phyloP scores from a whole-genome alignment of 805 yeast species.

The Kuraishia borneana region DNA sequence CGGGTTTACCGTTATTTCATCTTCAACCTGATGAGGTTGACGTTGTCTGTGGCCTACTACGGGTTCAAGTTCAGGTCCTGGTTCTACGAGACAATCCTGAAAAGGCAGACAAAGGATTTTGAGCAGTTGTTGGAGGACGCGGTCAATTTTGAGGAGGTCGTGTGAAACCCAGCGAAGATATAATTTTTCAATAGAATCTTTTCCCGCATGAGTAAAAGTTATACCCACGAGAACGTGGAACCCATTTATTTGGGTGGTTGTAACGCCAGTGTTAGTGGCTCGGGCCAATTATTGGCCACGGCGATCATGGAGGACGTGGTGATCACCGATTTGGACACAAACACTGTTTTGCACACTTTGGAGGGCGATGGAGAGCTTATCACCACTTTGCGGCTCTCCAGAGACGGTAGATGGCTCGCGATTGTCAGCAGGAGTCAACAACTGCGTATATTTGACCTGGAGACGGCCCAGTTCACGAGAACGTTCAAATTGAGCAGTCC shows the following conservation, averaged over 20 bases:
- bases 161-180: neutral
- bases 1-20: slow-evolving; percentile 2
- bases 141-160: neutral
- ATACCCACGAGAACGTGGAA: slow-evolving; percentile 37
- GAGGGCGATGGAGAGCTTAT: slow-evolving; percentile 81
- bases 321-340: slow-evolving; percentile 51
- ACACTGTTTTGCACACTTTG: slow-evolving; percentile 44
- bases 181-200: no score
- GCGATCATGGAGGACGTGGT: slow-evolving; percentile 71
- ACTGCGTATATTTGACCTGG: slow-evolving; percentile 51
- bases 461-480: slow-evolving; percentile 28
- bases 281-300: slow-evolving; percentile 61
- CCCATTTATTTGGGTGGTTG: slow-evolving; percentile 89
- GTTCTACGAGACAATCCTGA: no score
- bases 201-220: slow-evolving; percentile 25
- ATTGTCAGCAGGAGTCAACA: slow-evolving; percentile 78
- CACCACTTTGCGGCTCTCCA: slow-evolving; percentile 65
- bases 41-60: neutral
- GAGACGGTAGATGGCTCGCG: slow-evolving; percentile 62
- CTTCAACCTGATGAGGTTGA: slow-evolving; percentile 1
- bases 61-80: slow-evolving; percentile 1
- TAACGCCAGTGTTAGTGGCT: slow-evolving; percentile 53
- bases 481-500: slow-evolving; percentile 64
- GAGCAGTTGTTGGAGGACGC: neutral
- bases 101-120: no score